phyloP scores from a whole-genome alignment of 23 red algal genomes.

The Pyropia haitanensis region DNA sequence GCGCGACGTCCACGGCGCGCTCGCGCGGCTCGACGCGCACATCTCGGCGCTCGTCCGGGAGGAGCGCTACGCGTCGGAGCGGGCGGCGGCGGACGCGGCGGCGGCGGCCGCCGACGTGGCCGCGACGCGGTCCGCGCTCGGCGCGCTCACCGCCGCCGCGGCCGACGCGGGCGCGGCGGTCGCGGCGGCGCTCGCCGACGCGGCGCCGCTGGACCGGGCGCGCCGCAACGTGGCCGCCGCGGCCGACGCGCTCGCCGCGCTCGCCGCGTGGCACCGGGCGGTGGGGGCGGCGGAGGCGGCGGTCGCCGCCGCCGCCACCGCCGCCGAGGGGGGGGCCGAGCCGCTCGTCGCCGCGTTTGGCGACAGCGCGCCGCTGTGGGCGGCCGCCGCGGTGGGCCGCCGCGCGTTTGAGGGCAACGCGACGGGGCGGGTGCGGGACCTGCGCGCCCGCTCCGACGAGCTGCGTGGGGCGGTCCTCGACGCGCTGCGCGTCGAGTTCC shows the following conservation, averaged over 20 bases:
- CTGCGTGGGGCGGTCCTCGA: too few relatives aligned
- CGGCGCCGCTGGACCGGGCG: conserved; percentile 18
- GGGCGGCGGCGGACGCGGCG: conserved; percentile 3
- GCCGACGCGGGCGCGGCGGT: conserved; percentile 10
- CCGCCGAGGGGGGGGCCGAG: conserved; percentile 3
- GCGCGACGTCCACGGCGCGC: conserved; percentile 16
- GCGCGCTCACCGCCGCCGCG: conserved; percentile 15
- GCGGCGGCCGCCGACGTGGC: conserved; percentile 13
- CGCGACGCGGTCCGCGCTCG: conserved; percentile 3
- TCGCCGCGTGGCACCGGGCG: conserved; percentile 18
- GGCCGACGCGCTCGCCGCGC: conserved; percentile 17
- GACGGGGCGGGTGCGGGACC: too few relatives aligned
- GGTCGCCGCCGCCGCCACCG: conserved; percentile 2
- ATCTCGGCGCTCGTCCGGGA: conserved; percentile 26
- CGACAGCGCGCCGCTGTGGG: conserved; percentile 9
- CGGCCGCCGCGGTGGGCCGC: neutral
- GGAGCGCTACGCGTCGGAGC: conserved; percentile 19
- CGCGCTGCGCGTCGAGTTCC: too few relatives aligned
- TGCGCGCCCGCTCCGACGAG: too few relatives aligned
- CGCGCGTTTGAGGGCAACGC: too few relatives aligned
- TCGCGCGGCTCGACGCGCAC: conserved; percentile 23
- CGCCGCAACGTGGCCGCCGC: conserved; percentile 26
- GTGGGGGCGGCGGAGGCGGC: conserved; percentile 26
- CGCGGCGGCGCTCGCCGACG: conserved; percentile 19
- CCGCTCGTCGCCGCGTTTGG: conserved; percentile 17